Conservation (phyloP, 768 basidiomycete species). For the Paxillus ammoniavirescens region DNA sequence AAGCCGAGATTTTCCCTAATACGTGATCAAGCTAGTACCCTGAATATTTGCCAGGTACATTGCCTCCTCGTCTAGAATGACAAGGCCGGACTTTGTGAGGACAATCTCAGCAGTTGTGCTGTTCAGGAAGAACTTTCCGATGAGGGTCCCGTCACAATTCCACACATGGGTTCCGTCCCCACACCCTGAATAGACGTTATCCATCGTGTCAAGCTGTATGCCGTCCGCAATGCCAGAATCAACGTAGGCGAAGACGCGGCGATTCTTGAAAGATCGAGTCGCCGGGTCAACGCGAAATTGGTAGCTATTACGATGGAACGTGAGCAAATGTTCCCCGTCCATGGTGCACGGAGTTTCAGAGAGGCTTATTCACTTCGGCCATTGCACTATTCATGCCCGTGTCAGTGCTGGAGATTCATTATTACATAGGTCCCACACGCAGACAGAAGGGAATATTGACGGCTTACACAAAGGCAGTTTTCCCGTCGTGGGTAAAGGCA, state of each 20-base stretch:
- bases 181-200: constrained; percentile 66
- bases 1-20: constrained; percentile 3
- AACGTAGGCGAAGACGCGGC: constrained; percentile 63
- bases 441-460: constrained; percentile 4
- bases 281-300: constrained; percentile 62
- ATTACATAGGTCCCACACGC: constrained; percentile 8
- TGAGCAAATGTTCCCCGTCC: neutral
- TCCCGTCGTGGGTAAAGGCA: constrained; percentile 66
- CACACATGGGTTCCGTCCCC: constrained; percentile 73
- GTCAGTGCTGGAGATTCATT: constrained; percentile 31
- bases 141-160: constrained; percentile 50
- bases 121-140: constrained; percentile 62
- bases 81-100: constrained; percentile 40
- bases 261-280: constrained; percentile 54
- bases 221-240: constrained; percentile 71
- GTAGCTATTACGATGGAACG: constrained; percentile 42
- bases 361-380: constrained; percentile 43
- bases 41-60: constrained; percentile 39
- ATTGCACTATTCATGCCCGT: constrained; percentile 37
- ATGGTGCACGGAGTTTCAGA: neutral
- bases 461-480: constrained; percentile 59
- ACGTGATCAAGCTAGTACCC: constrained; percentile 19
- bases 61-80: constrained; percentile 39
- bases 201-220: constrained; percentile 57
- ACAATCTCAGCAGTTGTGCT: constrained; percentile 36